Evolutionary conservation across 139 green algal species (phyloP), one percentile per base, ranked within the genome.

Genomic region (Chlamydomonas urium): DNA sequence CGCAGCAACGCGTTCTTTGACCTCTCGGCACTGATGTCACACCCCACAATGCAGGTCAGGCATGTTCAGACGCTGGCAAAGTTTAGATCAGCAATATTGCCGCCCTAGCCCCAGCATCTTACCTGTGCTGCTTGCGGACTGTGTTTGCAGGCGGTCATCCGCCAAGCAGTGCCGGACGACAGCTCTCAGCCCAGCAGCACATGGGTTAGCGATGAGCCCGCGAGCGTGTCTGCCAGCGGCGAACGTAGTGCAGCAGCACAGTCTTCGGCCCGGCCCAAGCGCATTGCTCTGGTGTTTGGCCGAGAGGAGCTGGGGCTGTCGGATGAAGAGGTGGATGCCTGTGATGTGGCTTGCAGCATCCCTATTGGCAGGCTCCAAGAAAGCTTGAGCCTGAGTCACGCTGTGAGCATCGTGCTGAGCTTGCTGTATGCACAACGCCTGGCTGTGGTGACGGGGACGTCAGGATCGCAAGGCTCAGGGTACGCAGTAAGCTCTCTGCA

Each of bases 271-370:
- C 47, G 58, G 4, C 31, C 3, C 36, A 32, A 62, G 34, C 47
- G 48, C 1, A 38, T 92, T 19, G 85, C 77, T 14, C 75, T 92
- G 21, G 81, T 92, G 57, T 91, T 68, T 75, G 86, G 86, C 0
- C 65, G 86, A 5, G 86, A 92, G 63, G 86, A 91, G 62, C 69
- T 79, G 63, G 86, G 86, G 1, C 61, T 92, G 42, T 62, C 60
- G 17, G 79, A 86, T n/a, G 80, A 78, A 23, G 86, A 92, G 63
- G 72, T 92, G 26, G 80, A 72, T 1, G 48, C 66, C 28, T 91
- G 86, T 65, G 78, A 86, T 38, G 56, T 80, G 26, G 75, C 65
- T 0, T 89, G 84, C 47, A 72, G 65, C 59, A 86, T 92, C 10
- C 79, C 82, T 31, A 92, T 87, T 35, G 85, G 85, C 4, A 36